These are phyloP conservation scores for Claviceps paspali DNA, from an alignment of 2,329 filamentous ascomycete genomes.

Conservation along the genomic window DNA sequence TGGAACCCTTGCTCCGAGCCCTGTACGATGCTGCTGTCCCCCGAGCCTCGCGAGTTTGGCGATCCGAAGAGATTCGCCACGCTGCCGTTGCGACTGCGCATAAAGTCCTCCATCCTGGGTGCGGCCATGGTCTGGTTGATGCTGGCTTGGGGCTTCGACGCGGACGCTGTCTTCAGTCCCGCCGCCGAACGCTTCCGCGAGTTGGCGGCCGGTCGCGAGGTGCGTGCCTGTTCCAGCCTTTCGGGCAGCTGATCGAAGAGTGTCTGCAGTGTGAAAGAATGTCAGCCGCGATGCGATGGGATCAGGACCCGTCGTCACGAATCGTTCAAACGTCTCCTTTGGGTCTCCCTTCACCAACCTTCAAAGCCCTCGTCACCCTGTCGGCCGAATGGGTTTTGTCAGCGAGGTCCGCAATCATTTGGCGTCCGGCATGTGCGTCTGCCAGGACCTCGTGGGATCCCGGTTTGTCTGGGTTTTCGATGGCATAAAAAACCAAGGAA, in stretches of 20 bases:
- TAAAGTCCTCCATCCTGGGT: conserved; percentile 19
- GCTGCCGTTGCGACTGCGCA: conserved; percentile 15
- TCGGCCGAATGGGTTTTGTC: conserved; percentile 81
- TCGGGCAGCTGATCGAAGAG: conserved; percentile 77
- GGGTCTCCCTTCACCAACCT: conserved; percentile 34
- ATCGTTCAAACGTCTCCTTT: too few relatives aligned
- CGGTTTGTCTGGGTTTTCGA: conserved; percentile 63
- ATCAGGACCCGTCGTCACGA: too few relatives aligned
- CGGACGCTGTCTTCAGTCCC: conserved; percentile 19
- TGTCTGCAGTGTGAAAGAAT: conserved; percentile 35
- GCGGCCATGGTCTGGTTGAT: conserved; percentile 18
- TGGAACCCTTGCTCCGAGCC: conserved; percentile 17
- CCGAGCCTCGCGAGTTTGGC: conserved; percentile 15
- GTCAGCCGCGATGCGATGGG: too few relatives aligned
- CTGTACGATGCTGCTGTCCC: conserved; percentile 18
- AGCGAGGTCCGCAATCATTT: conserved; percentile 65
- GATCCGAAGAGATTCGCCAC: conserved; percentile 11
- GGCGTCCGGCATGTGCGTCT: conserved; percentile 72
- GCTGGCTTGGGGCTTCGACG: conserved; percentile 15
- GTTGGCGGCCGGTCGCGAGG: conserved; percentile 17
- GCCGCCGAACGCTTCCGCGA: conserved; percentile 44
- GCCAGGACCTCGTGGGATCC: conserved; percentile 67
- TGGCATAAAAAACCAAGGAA: conserved; percentile 62
- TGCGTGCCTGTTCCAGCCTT: conserved; percentile 40
- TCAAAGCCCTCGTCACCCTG: conserved; percentile 62